Conservation (phyloP, 1,284 basidiomycete genomes). For the Leucocoprinus gongylophorus region DNA sequence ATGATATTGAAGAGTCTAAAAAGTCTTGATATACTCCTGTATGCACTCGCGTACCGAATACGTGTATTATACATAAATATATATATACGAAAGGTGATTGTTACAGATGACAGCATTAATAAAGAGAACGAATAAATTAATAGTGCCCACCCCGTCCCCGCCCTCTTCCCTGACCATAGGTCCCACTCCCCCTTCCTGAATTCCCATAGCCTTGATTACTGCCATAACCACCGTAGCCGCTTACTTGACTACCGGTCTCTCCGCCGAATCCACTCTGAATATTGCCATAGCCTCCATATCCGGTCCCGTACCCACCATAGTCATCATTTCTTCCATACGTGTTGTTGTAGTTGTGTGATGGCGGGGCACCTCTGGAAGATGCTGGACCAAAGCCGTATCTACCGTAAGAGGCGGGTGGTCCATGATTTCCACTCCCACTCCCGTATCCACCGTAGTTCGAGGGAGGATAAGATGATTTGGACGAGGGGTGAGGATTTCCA, state of each 20-base stretch:
- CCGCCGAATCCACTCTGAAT: conserved; percentile 19
- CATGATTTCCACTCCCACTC: conserved; percentile 3
- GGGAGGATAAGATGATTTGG: conserved; percentile 23
- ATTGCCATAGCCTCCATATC: conserved; percentile 19
- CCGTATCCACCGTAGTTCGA: conserved; percentile 29
- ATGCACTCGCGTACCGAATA: neutral
- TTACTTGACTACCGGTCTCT: conserved; percentile 18
- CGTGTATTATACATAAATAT: neutral
- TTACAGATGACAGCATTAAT: conserved; percentile 3
- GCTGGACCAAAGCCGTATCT: conserved; percentile 16
- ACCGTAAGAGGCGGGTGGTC: conserved; percentile 19
- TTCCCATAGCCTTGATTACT: conserved; percentile 6
- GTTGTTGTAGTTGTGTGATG: conserved; percentile 12
- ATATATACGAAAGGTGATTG: conserved; percentile 3
- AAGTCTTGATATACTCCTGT: neutral
- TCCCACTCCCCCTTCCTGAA: conserved; percentile 22
- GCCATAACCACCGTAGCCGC: conserved; percentile 21
- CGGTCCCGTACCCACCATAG: conserved; percentile 17
- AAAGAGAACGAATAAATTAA: conserved; percentile 5
- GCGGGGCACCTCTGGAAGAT: conserved; percentile 14
- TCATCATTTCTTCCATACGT: conserved; percentile 18
- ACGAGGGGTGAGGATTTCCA: conserved; percentile 26
- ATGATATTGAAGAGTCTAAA: neutral
- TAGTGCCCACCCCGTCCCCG: conserved; percentile 15
- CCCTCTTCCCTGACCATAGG: conserved; percentile 10